Conservation (phyloP, 495 filamentous ascomycete species). For the Lasiosphaeris hirsuta region DNA sequence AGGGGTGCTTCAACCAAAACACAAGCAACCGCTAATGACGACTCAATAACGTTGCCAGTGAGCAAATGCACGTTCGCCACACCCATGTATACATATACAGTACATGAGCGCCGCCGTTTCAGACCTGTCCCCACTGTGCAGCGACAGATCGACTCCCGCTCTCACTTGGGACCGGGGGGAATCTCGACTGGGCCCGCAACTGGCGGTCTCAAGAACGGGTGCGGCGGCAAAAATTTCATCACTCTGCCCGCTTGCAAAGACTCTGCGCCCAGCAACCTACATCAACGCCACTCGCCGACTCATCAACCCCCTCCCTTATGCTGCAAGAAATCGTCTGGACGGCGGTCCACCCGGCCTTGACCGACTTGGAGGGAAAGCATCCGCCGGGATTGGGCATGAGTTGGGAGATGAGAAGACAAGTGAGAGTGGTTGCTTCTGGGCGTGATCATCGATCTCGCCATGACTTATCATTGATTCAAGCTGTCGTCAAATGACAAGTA, state of each 20-base stretch:
- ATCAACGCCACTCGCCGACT: not conserved
- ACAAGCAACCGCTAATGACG: not conserved
- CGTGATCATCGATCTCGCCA: not conserved
- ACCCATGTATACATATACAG: not conserved
- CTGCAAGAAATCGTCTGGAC: constrained; percentile 1
- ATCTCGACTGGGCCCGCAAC: not conserved
- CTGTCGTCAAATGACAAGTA: constrained; percentile 5
- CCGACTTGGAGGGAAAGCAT: not conserved
- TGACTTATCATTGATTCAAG: constrained; percentile 4
- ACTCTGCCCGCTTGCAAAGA: not conserved
- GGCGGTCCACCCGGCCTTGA: not conserved
- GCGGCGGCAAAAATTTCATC: constrained; percentile 8
- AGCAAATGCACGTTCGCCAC: not conserved
- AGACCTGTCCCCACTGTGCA: constrained; percentile 8
- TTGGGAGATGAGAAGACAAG: not conserved
- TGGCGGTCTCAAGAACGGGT: constrained; percentile 5
- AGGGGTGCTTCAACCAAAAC: too few species aligned
- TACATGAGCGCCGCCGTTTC: not conserved
- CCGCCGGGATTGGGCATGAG: constrained; percentile 1
- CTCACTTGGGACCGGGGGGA: not conserved
- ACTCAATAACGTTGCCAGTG: constrained; percentile 4
- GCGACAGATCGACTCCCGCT: constrained; percentile 4
- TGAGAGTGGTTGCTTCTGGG: not conserved
- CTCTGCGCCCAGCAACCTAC: not conserved
- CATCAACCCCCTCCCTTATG: not conserved